phyloP scores from a whole-genome alignment of 805 yeast genomes.

The Cyberlindnera mycetangii region DNA sequence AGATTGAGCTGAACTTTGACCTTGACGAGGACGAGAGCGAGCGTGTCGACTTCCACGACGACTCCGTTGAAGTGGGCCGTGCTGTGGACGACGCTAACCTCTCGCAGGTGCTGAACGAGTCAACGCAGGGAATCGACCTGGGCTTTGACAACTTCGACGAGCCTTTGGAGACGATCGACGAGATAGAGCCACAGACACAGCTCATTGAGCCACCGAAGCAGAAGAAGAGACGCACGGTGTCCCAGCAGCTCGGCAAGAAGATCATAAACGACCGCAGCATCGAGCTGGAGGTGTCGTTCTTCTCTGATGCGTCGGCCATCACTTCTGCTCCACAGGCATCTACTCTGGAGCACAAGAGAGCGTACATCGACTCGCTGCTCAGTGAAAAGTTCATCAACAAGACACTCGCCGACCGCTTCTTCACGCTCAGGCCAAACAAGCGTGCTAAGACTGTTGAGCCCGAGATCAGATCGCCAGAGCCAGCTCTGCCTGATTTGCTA shows the following conservation, averaged over 20 bases:
- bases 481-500: constrained; percentile 22
- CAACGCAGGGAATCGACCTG: constrained; percentile 14
- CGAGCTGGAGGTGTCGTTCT: constrained; percentile 24
- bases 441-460: constrained; percentile 23
- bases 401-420: constrained; percentile 18
- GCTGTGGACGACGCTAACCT: constrained; percentile 20
- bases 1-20: constrained; percentile 49
- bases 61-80: constrained; percentile 33
- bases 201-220: constrained; percentile 8
- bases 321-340: constrained; percentile 1
- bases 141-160: constrained; percentile 16
- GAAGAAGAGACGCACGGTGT: constrained; percentile 13
- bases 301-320: constrained; percentile 19
- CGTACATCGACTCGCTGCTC: constrained; percentile 17
- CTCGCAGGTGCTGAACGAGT: constrained; percentile 16
- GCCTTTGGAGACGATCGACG: constrained; percentile 23
- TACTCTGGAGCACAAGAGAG: constrained; percentile 17
- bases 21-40: constrained; percentile 23
- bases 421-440: constrained; percentile 15
- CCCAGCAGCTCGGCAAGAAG: constrained; percentile 15
- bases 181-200: constrained; percentile 6
- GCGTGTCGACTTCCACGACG: too few relatives aligned
- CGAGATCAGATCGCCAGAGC: constrained; percentile 9
- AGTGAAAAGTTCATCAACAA: constrained; percentile 17
- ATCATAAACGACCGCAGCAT: constrained; percentile 25